Base-by-base conservation (phyloP, 306 rosid genomes). In the Trifolium repens region DNA sequence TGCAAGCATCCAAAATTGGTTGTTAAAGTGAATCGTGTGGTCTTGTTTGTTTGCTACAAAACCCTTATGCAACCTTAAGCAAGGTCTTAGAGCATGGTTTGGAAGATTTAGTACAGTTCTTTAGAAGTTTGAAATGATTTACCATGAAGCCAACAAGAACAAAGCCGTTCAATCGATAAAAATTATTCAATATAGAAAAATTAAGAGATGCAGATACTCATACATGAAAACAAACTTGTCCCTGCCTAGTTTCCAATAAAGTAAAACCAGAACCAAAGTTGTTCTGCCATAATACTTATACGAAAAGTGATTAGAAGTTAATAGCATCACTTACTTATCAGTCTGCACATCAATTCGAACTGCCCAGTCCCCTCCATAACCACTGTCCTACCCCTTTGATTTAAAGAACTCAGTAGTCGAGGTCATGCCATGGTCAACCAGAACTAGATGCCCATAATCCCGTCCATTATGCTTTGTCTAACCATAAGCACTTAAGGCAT, bases 351-450 rank as follows among this genome's bases (percentile, higher is more conserved):
- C 82, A 82, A 94, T 75, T 72, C 79, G 90, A 78, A 89, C 91
- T 16, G 93, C 88, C 98, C 98, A 94, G 58, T 91, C 97, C 73
- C 98, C 97, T 67, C 97, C 98, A 54, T 87, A 94, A 80, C 97
- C 97, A 71, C 96, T 86, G 42, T 83, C 91, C 8, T 81, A 85
- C 54, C 43, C 86, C 83, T 91, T 91, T 16, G 89, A 87, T 76
- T 94, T 94, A 73, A 91, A 71, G 85, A 94, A 94, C 83, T 82
- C 84, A n/a, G 96, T 90, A 62, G 79, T 81, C 88, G 90, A 76
- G 75, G 69, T 87, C 88, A 89, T 43, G 54, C 84, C 96, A 58
- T 86, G 91, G 85, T 94, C 98, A 78, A 75, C 90, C 67, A 94
- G 86, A 46, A 81, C 79, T 81, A 91, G 98, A 68, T 84, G 89